phyloP scores from a whole-genome alignment of 306 rosid genomes.

The Vigna radiata region DNA sequence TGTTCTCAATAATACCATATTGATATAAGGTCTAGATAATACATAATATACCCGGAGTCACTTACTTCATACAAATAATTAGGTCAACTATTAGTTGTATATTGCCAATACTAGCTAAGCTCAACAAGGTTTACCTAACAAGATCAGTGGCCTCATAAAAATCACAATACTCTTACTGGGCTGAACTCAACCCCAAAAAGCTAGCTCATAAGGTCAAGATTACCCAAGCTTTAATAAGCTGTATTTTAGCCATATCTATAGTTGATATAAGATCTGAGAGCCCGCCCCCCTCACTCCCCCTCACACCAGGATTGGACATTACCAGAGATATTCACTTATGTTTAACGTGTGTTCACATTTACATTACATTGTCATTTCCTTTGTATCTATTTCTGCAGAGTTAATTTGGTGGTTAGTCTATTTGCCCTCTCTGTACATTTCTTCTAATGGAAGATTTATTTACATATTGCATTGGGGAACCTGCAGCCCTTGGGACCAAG shows the following conservation, averaged over 20 bases:
- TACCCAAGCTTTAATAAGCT: neutral
- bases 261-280: neutral
- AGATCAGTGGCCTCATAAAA: neutral
- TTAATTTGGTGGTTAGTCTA: too few relatives aligned
- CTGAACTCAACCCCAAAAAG: neutral
- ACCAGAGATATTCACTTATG: too few relatives aligned
- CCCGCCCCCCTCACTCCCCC: neutral
- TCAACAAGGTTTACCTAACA: neutral
- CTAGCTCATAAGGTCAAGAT: neutral
- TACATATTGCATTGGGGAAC: too few relatives aligned
- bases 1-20: slow-evolving; percentile 1
- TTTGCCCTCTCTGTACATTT: too few relatives aligned
- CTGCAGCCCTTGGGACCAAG: too few relatives aligned
- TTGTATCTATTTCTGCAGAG: too few relatives aligned
- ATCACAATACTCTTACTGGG: neutral
- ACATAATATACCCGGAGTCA: neutral
- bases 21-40: neutral
- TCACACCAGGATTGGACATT: neutral
- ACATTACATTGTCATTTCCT: too few relatives aligned
- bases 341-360: too few relatives aligned
- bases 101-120: neutral
- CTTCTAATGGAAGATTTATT: too few relatives aligned
- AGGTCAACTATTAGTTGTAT: neutral
- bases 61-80: slow-evolving; percentile 5
- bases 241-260: neutral